A percentile compares a stretch with the other conserved stretches of the same genome.
Conservation (phyloP, 2,329 filamentous ascomycete species). For the Colletotrichum karsti region DNA sequence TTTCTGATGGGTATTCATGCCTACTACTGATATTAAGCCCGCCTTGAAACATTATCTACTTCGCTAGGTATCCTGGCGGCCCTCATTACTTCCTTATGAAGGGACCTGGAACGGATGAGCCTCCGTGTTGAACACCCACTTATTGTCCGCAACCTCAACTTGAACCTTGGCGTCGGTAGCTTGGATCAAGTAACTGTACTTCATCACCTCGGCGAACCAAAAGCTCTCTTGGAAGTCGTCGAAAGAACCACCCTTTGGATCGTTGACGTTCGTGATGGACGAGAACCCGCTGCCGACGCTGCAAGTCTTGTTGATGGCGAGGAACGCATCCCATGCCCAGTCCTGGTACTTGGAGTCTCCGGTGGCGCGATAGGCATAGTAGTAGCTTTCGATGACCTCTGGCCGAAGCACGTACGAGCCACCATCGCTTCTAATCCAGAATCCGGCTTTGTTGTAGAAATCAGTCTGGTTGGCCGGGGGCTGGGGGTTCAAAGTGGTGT, state of each 20-base stretch:
- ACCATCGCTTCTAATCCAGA: constrained; percentile 67
- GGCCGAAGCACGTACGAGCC: constrained; percentile 75
- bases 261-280: constrained; percentile 72
- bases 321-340: constrained; percentile 84
- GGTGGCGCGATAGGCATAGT: constrained; percentile 87
- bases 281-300: constrained; percentile 73
- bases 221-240: constrained; percentile 85
- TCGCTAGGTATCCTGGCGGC: not conserved
- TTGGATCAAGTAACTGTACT: constrained; percentile 82
- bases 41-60: not conserved
- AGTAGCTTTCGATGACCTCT: constrained; percentile 85
- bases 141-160: constrained; percentile 56
- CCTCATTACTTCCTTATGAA: not conserved
- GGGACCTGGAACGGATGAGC: constrained; percentile 50
- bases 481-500: constrained; percentile 47
- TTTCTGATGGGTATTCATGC: constrained; percentile 4
- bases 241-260: constrained; percentile 65
- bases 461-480: constrained; percentile 54
- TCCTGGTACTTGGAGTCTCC: constrained; percentile 80
- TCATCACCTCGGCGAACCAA: constrained; percentile 87
- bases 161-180: constrained; percentile 65
- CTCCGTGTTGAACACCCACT: constrained; percentile 61
- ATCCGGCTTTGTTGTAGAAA: constrained; percentile 75
- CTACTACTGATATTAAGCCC: not conserved
- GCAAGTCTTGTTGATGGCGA: constrained; percentile 71